Evolutionary conservation across 2,329 filamentous ascomycete genomes (phyloP), one percentile per base, ranked within the genome.

Genomic region (Massarina eburnea): DNA sequence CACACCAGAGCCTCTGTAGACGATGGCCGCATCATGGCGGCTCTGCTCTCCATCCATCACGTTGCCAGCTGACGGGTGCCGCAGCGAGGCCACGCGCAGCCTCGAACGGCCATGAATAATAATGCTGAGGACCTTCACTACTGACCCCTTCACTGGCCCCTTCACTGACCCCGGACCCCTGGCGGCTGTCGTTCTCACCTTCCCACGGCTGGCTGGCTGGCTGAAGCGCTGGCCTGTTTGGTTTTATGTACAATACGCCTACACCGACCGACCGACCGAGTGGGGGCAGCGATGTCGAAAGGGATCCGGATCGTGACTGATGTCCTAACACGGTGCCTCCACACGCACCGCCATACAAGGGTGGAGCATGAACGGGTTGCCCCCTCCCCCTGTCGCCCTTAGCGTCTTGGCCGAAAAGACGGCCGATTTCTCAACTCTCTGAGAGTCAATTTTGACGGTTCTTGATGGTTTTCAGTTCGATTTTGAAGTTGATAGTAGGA

Each of bases 331-430:
- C 45, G 38, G 43, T 48, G 51, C 56, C 53, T 49, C 53, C 40
- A 36, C 49, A 39, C 53, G 54, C 55, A 58, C 57, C 57, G 58
- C 55, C 56, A 60, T 63, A 49, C 44, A 54, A 58, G 59, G 59
- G 57, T 56, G 43, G 53, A n/a, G n/a, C n/a, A n/a, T n/a, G n/a
- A n/a, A n/a, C n/a, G n/a, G n/a, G n/a, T n/a, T n/a, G n/a, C n/a
- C n/a, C n/a, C n/a, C n/a, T n/a, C n/a, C n/a, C n/a, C n/a, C n/a
- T n/a, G n/a, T n/a, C n/a, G n/a, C n/a, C n/a, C n/a, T n/a, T n/a
- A n/a, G n/a, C n/a, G n/a, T n/a, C n/a, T n/a, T n/a, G n/a, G n/a
- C n/a, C n/a, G n/a, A n/a, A n/a, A n/a, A n/a, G n/a, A n/a, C n/a
- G n/a, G n/a, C n/a, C n/a, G n/a, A n/a, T n/a, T n/a, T n/a, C n/a